These are phyloP conservation scores for Erodium trifolium DNA, from an alignment of 441 rosid genomes.

Conservation along the genomic window DNA sequence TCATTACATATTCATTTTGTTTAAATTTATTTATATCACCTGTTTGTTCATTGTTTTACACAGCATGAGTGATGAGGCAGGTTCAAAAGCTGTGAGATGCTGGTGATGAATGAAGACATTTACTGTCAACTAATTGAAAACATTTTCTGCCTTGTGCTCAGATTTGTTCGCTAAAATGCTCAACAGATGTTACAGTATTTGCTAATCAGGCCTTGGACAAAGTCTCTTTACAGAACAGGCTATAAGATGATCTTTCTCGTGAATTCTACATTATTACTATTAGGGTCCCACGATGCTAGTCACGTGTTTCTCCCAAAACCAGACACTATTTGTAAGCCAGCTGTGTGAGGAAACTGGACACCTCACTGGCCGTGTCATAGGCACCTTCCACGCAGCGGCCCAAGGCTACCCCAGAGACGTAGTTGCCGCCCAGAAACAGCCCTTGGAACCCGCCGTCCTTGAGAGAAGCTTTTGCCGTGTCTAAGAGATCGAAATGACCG, in stretches of 20 bases:
- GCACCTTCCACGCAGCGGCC: constrained; percentile 81
- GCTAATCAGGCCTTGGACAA: too few species aligned
- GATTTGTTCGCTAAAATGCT: neutral
- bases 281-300: neutral
- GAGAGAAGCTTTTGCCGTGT: constrained; percentile 48
- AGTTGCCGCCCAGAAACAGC: constrained; percentile 72
- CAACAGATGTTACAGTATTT: neutral
- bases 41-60: too few species aligned
- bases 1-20: too few species aligned
- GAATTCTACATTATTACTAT: neutral
- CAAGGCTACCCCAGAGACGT: constrained; percentile 78
- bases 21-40: too few species aligned
- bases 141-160: neutral
- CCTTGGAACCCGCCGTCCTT: constrained; percentile 47
- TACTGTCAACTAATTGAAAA: too few species aligned
- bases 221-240: neutral
- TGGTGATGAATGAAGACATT: too few species aligned
- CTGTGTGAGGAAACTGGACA: constrained; percentile 48
- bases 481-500: constrained; percentile 67
- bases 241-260: neutral
- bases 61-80: too few species aligned
- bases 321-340: constrained; percentile 39
- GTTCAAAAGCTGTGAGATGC: too few species aligned
- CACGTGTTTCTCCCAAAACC: neutral
- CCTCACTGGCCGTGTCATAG: constrained; percentile 61